Evolutionary conservation across 306 rosid species (phyloP).

Genomic region (Luffa aegyptiaca): DNA sequence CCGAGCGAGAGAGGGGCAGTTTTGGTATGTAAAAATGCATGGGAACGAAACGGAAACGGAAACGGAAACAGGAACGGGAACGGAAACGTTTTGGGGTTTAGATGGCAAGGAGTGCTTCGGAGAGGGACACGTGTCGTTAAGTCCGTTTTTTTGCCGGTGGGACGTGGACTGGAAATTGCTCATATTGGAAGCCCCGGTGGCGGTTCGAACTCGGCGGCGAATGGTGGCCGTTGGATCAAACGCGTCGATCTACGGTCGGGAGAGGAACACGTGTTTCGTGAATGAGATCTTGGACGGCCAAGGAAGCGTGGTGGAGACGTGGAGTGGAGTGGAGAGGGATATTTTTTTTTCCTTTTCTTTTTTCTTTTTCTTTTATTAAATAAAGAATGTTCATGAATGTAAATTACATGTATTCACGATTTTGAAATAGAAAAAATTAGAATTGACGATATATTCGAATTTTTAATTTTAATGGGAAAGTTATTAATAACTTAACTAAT

Average conservation of each 20-base stretch:
- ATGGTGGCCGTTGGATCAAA: slow-evolving; percentile 66
- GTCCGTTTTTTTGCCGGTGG: slow-evolving; percentile 66
- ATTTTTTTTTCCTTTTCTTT: not conserved
- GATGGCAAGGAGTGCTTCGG: slow-evolving; percentile 45
- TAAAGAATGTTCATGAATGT: not conserved
- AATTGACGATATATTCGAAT: not conserved
- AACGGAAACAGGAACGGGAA: slow-evolving; percentile 6
- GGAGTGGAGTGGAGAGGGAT: not conserved
- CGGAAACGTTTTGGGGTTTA: slow-evolving; percentile 25
- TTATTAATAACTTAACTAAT: too few relatives aligned
- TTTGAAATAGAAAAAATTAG: not conserved
- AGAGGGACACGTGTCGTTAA: slow-evolving; percentile 69
- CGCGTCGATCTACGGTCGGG: slow-evolving; percentile 57
- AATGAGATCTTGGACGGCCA: slow-evolving; percentile 5
- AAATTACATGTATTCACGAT: not conserved
- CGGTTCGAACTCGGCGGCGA: not conserved
- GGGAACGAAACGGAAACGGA: slow-evolving; percentile 17
- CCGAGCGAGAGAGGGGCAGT: slow-evolving; percentile 55
- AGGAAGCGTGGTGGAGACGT: not conserved
- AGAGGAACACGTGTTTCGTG: slow-evolving; percentile 65
- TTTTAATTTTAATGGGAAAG: too few relatives aligned
- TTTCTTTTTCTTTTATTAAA: not conserved
- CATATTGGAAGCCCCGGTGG: slow-evolving; percentile 46
- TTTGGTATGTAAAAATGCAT: slow-evolving; percentile 71
- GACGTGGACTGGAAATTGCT: slow-evolving; percentile 77